A percentile compares a stretch with the other conserved stretches of the same genome.
phyloP scores from a whole-genome alignment of 2,329 filamentous ascomycete species.

The Epichloe uncinata region DNA sequence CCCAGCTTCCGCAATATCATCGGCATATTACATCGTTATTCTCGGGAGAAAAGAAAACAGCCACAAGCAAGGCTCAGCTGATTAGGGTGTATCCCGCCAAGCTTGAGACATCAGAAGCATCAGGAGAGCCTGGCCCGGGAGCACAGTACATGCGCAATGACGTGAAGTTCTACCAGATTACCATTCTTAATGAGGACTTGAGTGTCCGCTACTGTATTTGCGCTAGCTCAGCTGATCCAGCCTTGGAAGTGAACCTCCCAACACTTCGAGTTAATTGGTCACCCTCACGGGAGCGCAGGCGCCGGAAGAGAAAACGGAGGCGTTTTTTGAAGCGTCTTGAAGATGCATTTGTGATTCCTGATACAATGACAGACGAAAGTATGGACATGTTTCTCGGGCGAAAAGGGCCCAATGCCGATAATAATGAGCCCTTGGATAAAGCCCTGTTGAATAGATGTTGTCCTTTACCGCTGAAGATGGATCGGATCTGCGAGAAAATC shows the following conservation, averaged over 20 bases:
- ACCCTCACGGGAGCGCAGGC: conserved; percentile 11
- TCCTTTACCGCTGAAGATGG: conserved; percentile 12
- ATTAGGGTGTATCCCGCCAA: conserved; percentile 17
- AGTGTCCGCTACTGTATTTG: conserved; percentile 28
- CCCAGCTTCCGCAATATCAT: conserved; percentile 23
- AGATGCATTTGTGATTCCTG: conserved; percentile 24
- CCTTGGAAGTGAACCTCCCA: conserved; percentile 16
- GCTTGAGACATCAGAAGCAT: conserved; percentile 7
- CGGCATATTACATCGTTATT: conserved; percentile 20
- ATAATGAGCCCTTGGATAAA: background rate
- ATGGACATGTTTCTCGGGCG: conserved; percentile 9
- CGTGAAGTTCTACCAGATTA: conserved; percentile 34
- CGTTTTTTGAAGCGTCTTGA: conserved; percentile 17
- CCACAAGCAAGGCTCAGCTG: conserved; percentile 10
- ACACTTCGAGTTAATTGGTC: conserved; percentile 14
- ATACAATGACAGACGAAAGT: conserved; percentile 17
- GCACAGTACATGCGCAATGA: conserved; percentile 19
- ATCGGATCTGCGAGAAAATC: conserved; percentile 12
- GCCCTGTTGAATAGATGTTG: background rate
- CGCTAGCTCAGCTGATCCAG: conserved; percentile 13
- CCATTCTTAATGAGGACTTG: conserved; percentile 28
- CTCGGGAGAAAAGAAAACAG: conserved; percentile 2
- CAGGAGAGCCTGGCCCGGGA: conserved; percentile 12
- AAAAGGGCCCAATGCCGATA: background rate
- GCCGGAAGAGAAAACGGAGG: conserved; percentile 17